phyloP scores from a whole-genome alignment of 1,284 basidiomycete genomes.

The Athelia sp. region DNA sequence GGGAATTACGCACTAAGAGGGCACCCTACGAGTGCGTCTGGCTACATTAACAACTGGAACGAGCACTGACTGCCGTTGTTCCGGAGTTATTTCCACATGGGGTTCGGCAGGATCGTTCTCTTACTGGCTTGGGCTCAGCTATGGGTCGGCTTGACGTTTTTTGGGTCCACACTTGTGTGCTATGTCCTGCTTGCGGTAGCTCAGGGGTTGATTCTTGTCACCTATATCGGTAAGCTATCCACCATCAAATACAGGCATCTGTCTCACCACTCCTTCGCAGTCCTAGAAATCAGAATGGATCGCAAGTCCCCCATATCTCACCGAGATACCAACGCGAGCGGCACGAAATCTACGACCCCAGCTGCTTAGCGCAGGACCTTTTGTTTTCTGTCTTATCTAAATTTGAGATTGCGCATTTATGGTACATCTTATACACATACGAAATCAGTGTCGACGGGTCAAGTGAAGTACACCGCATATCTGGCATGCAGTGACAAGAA shows the following conservation, averaged over 20 bases:
- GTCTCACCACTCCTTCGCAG: not conserved
- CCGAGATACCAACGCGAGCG: not conserved
- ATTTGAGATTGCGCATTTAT: not conserved
- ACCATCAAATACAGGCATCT: not conserved
- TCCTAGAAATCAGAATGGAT: not conserved
- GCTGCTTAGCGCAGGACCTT: not conserved
- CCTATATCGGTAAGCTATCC: not conserved
- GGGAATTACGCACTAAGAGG: not conserved
- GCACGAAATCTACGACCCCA: not conserved
- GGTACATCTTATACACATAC: too few species aligned
- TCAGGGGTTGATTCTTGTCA: not conserved
- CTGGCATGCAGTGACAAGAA: too few species aligned
- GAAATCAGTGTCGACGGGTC: too few species aligned
- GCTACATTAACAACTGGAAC: not conserved
- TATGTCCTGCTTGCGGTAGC: not conserved
- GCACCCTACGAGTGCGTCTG: not conserved
- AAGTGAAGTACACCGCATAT: too few species aligned
- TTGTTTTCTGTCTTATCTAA: not conserved
- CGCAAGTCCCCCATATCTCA: not conserved
- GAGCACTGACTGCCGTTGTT: not conserved
- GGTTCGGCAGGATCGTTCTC: not conserved
- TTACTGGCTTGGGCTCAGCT: not conserved
- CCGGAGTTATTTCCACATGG: not conserved
- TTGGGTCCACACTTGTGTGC: not conserved
- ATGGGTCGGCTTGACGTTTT: not conserved